Percentiles rank a stretch among this genome's conserved stretches.
Conservation (phyloP, 345 rosid genomes). For the Psidium guajava region DNA sequence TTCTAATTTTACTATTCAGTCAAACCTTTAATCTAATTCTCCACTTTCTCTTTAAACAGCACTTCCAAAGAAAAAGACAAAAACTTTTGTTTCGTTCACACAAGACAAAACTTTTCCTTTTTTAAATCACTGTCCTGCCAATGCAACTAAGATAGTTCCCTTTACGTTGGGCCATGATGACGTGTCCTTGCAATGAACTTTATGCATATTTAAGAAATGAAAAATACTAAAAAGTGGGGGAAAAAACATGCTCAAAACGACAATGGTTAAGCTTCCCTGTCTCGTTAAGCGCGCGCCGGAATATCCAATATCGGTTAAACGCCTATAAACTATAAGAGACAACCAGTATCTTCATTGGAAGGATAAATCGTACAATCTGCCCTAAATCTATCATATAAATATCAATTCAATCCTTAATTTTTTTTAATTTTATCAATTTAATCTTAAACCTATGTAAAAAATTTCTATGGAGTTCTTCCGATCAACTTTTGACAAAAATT, state of each 20-base stretch:
- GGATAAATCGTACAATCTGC: background rate
- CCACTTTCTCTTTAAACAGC: background rate
- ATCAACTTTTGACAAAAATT: accelerated
- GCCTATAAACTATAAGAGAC: background rate
- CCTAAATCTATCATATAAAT: background rate
- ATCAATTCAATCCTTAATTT: background rate
- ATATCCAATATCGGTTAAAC: background rate
- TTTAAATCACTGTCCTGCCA: background rate
- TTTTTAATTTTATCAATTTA: no score
- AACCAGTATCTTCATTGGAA: background rate
- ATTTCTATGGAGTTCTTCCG: no score
- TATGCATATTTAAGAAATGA: background rate
- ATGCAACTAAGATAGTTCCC: background rate
- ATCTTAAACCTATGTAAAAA: no score
- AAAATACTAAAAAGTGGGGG: background rate
- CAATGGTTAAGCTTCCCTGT: background rate
- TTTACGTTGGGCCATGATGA: background rate
- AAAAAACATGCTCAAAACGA: background rate
- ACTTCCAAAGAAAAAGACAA: background rate
- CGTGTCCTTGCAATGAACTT: background rate
- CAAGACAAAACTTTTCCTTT: background rate
- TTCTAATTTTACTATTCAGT: background rate
- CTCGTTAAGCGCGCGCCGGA: background rate
- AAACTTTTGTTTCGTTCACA: background rate
- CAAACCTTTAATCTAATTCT: background rate